These are phyloP conservation scores for Candida sp. DNA, from an alignment of 1,139 yeast genomes.

Conservation along the genomic window DNA sequence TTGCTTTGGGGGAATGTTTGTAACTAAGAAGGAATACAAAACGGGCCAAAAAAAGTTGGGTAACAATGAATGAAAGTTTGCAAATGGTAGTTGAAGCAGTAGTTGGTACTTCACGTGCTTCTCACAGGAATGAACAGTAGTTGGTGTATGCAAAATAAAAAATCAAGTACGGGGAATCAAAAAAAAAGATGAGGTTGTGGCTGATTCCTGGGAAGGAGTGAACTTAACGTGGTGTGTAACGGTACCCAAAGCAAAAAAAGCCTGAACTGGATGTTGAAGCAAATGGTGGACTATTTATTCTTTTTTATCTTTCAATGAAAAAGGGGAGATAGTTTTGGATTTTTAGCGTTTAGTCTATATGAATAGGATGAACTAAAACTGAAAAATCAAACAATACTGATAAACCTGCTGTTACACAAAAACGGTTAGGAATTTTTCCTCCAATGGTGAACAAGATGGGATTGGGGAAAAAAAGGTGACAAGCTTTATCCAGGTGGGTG, in stretches of 20 bases:
- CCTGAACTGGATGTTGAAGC: not conserved
- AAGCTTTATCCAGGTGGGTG: not conserved
- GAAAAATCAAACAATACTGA: not conserved
- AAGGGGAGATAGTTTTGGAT: not conserved
- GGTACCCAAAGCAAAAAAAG: not conserved
- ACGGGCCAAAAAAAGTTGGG: not conserved
- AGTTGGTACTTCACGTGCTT: no score
- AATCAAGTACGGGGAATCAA: no score
- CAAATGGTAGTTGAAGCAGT: no score
- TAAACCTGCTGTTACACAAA: not conserved
- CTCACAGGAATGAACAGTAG: not conserved
- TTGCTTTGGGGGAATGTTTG: no score
- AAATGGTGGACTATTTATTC: not conserved
- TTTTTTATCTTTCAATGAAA: not conserved
- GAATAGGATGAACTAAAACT: not conserved
- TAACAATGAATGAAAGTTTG: not conserved
- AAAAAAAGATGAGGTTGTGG: no score
- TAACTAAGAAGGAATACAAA: no score
- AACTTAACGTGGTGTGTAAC: not conserved
- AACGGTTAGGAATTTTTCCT: not conserved
- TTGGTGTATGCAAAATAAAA: not conserved
- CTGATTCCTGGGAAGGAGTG: not conserved
- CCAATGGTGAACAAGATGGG: not conserved
- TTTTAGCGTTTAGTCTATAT: not conserved
- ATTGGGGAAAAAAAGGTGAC: not conserved